Base-by-base conservation (phyloP, 345 rosid species). In the Streptanthus diversifolius region DNA sequence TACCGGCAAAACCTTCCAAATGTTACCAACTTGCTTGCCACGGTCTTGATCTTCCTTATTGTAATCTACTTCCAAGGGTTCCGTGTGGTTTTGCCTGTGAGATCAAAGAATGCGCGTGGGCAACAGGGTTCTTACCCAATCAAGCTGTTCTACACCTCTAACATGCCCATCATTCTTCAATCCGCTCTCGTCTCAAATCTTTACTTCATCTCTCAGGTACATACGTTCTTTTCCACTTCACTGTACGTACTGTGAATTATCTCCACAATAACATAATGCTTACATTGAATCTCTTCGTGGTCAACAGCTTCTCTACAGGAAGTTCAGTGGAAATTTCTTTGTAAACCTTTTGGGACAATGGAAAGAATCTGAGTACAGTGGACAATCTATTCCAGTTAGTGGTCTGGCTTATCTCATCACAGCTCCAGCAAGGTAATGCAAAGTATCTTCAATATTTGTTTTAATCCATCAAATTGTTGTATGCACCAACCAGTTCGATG, bases 31-130 rank as follows among this genome's bases (percentile, higher is more conserved):
- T 79, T 90, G 69, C 91, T 90, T 21, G 93, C 96, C 19, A 90
- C 96, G 0, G 88, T 90, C 60, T 81, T 90, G 83, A 79, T 90
- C 71, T 90, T 90, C 84, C 73, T 88, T 24, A 88, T 90, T 67
- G 96, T 90, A 39, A 85, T 88, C 76, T 88, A 90, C 84, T 90
- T 90, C 92, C 96, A 90, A 90, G 96, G 96, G 33, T 90, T 90
- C 82, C 93, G 96, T 54, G 96, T 90, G 53, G 96, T 90, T 29
- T 80, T 90, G 59, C 96, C 93, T 55, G 96, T 90, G 77, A 84
- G 96, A 82, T 90, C 96, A 32, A 90, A 88, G 91, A 90, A 86
- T 76, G 96, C 91, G 45, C 93, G 96, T 74, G 96, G 96, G 19
- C 96, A 88, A 73, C 96, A 90, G 79, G 96, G 96, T 29, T 90